Base-by-base conservation (phyloP, 73 alveolate genomes). In the Paramecium sexaurelia region DNA sequence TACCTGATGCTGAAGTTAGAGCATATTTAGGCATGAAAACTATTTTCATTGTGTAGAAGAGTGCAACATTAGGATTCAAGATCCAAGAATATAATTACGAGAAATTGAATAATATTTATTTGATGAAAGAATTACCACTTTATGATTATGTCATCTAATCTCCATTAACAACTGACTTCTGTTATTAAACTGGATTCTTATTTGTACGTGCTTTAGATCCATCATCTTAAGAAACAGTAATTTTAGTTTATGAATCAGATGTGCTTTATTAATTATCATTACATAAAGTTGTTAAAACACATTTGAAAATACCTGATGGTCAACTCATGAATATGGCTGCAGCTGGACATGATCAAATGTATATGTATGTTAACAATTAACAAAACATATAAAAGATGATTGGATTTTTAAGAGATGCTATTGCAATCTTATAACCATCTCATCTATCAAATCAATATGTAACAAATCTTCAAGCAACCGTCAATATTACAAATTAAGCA, bases 191-290 rank as follows among this genome's bases (percentile, higher is more conserved):
- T 41, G 90, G 90, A 24, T 78, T 39, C 41, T n/a, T 78, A 9
- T 78, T 78, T 39, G 90, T 78, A 9, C 43, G 90, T 29, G 90
- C 90, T 6, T 40, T 78, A 61, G 90, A 78, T 43, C 43, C 90
- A 40, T 36, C 17, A 5, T 7, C 69, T 7, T 78, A 78, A 22
- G 55, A 78, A 33, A 78, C 90, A n/a, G 90, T 78, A 43, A 37
- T 78, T 1, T 17, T 78, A 8, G 90, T 78, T 6, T 78, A 41
- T 45, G 68, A 78, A 45, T 39, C 90, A 78, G 27, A 78, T 45
- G 73, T 45, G 0, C 51, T 78, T 8, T 22, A 22, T 41, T 15
- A 78, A 13, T 39, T 29, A 13, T 78, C 90, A 40, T 43, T 78
- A 19, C 90, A 78, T 15, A 40, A 78, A 45, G 90, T 78, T 0